Base-by-base conservation (phyloP, 352 stramenopile genomes). In the Phytophthora uliginosa region DNA sequence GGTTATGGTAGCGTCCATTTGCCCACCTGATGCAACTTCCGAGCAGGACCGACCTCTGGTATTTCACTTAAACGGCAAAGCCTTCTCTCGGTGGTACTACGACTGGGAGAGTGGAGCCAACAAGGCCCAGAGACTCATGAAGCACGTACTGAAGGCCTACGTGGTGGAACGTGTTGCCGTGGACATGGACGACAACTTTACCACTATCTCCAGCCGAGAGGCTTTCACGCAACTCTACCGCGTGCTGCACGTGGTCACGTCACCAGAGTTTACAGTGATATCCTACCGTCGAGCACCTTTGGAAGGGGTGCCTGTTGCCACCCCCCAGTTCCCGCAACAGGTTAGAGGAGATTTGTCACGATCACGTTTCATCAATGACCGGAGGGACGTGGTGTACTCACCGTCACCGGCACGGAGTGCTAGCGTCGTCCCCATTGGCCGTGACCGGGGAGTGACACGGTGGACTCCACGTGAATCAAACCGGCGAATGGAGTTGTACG, bases 81-180 rank as follows among this genome's bases (percentile, higher is more conserved):
- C 81, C 12, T 77, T 78, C 51, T 74, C 73, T 0, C 65, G 82
- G 1, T 94, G 86, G 86, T 94, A 91, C 61, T 94, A 92, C 63
- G 81, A 91, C 58, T 94, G 86, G 86, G 86, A 89, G 61, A 91
- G 85, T 47, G 86, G 79, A 0, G 83, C 84, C 26, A 94, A 84
- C 53, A 92, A 91, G 61, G 84, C 85, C 0, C 86, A 92, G 58
- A 72, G 86, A 56, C 83, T 92, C 45, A 92, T 84, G 57, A 87
- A 90, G 56, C 86, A 94, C 65, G 67, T 84, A n/a, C 76, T 94
- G 5, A 83, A 84, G 34, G 74, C 83, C 3, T 93, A 93, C 31
- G 68, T 94, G 2, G 63, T 92, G 28, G 79, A 87, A 18, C 77
- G 71, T 31, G 66, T 69, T 15, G 74, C 73, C 7, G 63, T 87